Base-by-base conservation (phyloP, 2,329 filamentous ascomycete species). In the Periconia digitata region DNA sequence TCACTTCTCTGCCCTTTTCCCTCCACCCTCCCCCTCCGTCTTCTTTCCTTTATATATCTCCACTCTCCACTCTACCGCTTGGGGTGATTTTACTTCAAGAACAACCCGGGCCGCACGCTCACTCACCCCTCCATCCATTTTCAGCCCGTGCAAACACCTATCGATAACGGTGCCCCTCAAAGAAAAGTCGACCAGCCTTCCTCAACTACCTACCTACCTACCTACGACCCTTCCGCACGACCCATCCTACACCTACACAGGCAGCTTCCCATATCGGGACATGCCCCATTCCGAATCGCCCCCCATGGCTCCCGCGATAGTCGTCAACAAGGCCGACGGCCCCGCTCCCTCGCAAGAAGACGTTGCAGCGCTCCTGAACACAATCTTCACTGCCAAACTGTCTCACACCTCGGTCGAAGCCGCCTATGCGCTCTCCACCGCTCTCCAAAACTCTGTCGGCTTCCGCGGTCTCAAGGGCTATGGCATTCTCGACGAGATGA, bases 361-460 rank as follows among this genome's bases (percentile, higher is more conserved):
- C 47, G 66, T 79, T 47, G 62, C 67, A 40, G 64, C 69, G 37
- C 67, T 79, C 40, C 63, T 74, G 36, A 66, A 62, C 58, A 68
- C 69, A 50, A 74, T 77, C 54, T 74, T 78, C 63, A 74, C 71
- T 39, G 74, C 77, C 22, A 76, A 80, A 63, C 77, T 78, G 22
- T 81, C 79, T 44, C 78, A 81, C 60, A 73, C 74, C 46, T 81
- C 79, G 10, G 75, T 83, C 38, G 84, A 87, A 64, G 82, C 81
- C 49, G 76, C 85, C 16, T 88, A 89, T 67, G 79, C 79, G 36
- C 76, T 89, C 51, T 81, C 81, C 46, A 84, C 85, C 47, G 71
- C 86, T 13, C 75, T 89, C 13, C 77, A 85, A 50, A 82, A 85
- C 71, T 84, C 83, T 23, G 79, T 85, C 49, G 85, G 85, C 43